phyloP scores from a whole-genome alignment of 2,329 filamentous ascomycete genomes.

The Pseudogymnoascus sp. region DNA sequence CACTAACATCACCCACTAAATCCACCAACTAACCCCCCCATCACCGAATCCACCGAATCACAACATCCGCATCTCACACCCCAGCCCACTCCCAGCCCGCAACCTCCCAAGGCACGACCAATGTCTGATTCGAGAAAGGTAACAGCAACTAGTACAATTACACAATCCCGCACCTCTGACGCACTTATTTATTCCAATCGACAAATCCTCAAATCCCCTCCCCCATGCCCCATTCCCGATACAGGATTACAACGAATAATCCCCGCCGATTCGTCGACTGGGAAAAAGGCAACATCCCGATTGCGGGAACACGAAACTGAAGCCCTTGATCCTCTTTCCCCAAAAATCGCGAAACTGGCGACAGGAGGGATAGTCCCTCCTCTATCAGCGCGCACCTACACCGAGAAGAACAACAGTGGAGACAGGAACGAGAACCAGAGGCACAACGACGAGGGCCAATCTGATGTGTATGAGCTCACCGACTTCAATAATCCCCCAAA shows the following conservation, averaged over 20 bases:
- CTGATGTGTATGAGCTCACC: slow-evolving; percentile 1
- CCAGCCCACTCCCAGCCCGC: not conserved
- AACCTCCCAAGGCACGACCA: slow-evolving; percentile 4
- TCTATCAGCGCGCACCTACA: not conserved
- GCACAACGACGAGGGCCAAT: not conserved
- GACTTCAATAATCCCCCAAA: not conserved
- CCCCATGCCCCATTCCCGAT: not conserved
- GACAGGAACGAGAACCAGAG: not conserved
- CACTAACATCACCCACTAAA: not conserved
- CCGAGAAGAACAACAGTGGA: not conserved
- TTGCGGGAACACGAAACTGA: not conserved
- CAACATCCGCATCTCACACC: not conserved
- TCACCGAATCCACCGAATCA: not conserved
- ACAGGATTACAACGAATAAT: no score
- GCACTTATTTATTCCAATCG: not conserved
- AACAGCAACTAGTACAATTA: not conserved
- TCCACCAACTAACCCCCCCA: not conserved
- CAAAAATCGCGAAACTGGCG: slow-evolving; percentile 7
- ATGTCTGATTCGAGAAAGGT: not conserved
- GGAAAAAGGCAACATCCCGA: not conserved
- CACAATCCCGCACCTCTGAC: not conserved
- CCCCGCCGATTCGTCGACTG: not conserved
- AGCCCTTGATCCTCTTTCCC: not conserved
- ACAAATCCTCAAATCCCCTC: not conserved
- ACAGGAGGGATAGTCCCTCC: slow-evolving; percentile 7